Percentiles rank a stretch among this genome's conserved stretches.
phyloP scores from a whole-genome alignment of 2,329 filamentous ascomycete genomes.

The Emydomyces testavorans region DNA sequence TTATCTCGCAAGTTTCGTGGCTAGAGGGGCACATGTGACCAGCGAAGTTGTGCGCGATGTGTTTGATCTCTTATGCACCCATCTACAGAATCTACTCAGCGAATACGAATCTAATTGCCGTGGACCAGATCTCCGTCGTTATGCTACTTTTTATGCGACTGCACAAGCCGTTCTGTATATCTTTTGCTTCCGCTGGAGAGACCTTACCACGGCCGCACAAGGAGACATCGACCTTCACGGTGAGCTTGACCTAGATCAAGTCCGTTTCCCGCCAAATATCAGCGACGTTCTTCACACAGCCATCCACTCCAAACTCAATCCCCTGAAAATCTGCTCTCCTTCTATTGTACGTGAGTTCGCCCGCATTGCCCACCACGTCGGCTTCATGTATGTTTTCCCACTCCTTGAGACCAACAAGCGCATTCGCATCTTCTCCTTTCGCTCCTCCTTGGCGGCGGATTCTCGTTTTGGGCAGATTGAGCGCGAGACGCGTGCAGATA shows the following conservation, averaged over 20 bases:
- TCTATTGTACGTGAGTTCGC: slow-evolving; percentile 87
- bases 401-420: slow-evolving; percentile 88
- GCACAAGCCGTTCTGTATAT: slow-evolving; percentile 88
- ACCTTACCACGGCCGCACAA: slow-evolving; percentile 54
- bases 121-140: slow-evolving; percentile 74
- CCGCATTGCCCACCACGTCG: slow-evolving; percentile 70
- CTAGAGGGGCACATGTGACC: slow-evolving; percentile 72
- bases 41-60: slow-evolving; percentile 67
- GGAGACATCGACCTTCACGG: slow-evolving; percentile 42
- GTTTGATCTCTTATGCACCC: slow-evolving; percentile 64
- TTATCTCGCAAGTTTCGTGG: slow-evolving; percentile 89
- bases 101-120: slow-evolving; percentile 62
- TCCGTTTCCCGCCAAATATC: slow-evolving; percentile 64
- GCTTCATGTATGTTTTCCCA: slow-evolving; percentile 80
- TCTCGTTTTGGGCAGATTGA: slow-evolving; percentile 35
- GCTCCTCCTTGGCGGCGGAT: slow-evolving; percentile 27
- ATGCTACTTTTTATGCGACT: slow-evolving; percentile 73
- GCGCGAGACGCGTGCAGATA: slow-evolving; percentile 47
- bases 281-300: slow-evolving; percentile 63
- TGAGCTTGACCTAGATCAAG: slow-evolving; percentile 52
- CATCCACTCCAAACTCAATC: slow-evolving; percentile 82
- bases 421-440: slow-evolving; percentile 62
- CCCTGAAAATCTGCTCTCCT: slow-evolving; percentile 85
- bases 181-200: slow-evolving; percentile 96
- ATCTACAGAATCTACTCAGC: slow-evolving; percentile 63